Evolutionary conservation across 2,329 filamentous ascomycete genomes (phyloP).

Genomic region (Magnaporthiopsis rhizophila): DNA sequence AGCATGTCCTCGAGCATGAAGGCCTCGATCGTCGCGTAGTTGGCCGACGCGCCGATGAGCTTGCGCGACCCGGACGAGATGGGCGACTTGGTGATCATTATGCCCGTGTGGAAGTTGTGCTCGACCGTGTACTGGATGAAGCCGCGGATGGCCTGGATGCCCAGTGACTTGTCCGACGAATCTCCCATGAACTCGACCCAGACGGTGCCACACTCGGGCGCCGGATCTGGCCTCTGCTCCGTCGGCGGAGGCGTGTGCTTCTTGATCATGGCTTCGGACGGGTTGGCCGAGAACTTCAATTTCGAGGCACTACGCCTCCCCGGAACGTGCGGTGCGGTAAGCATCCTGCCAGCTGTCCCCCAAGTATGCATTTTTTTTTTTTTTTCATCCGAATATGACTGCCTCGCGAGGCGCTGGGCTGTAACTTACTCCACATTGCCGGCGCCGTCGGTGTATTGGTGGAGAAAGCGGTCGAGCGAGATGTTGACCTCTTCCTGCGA

Average conservation of each 20-base stretch:
- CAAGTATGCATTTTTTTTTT: too few relatives aligned
- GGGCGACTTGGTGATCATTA: constrained; percentile 77
- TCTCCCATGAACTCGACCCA: constrained; percentile 77
- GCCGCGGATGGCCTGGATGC: constrained; percentile 83
- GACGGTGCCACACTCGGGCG: constrained; percentile 73
- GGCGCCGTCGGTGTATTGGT: constrained; percentile 61
- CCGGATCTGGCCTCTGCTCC: constrained; percentile 59
- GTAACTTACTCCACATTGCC: constrained; percentile 65
- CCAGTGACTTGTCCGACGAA: constrained; percentile 59
- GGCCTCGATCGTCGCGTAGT: constrained; percentile 77
- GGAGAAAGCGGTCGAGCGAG: constrained; percentile 71
- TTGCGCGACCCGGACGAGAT: constrained; percentile 85
- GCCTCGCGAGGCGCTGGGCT: too few relatives aligned
- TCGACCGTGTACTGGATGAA: constrained; percentile 78
- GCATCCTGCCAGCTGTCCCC: too few relatives aligned
- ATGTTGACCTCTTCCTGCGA: constrained; percentile 84
- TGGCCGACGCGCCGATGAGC: constrained; percentile 69
- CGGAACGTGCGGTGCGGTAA: too few relatives aligned
- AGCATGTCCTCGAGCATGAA: constrained; percentile 94
- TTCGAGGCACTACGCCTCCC: constrained; percentile 56
- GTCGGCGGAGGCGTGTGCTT: constrained; percentile 73
- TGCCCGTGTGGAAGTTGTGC: constrained; percentile 79
- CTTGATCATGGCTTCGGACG: constrained; percentile 73
- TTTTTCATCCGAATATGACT: too few relatives aligned
- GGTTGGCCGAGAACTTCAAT: constrained; percentile 83